Base-by-base conservation (phyloP, 345 rosid genomes). In the Gossypium herbaceum region DNA sequence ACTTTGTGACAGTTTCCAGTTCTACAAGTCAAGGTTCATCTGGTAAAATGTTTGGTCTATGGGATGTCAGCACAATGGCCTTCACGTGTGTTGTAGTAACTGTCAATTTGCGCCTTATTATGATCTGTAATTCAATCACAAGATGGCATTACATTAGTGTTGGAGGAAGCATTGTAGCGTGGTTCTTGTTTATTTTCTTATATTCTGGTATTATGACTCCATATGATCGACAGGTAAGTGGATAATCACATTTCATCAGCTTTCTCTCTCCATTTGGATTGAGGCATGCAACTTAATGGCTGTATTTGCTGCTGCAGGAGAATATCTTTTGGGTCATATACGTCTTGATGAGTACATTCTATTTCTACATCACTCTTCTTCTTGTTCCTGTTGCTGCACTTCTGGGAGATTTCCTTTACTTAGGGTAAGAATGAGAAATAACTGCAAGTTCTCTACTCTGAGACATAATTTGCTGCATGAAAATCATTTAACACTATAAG, bases 1-100 rank as follows among this genome's bases (percentile, higher is more conserved):
- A 84, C 84, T 93, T 91, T 54, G 92, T 86, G 74, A 78, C 89
- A 16, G 16, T 71, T 75, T 89, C 99, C 20, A 84, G 94, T 77
- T 80, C 81, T 27, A 75, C 84, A 47, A 93, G 90, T 75, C 83
- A 82, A 80, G 90, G 88, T 79, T 86, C 92, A 73, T 89, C 94
- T 0, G 98, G 99, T 69, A 89, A 78, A 92, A 80, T 87, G 47
- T 92, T 96, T 76, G 99, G 99, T 71, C 86, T 87, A 9, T 96
- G 99, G 99, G 99, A 96, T 75, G 89, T 96, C 82, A 96, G 99
- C 90, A 96, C 99, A 12, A 79, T 93, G 92, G 97, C 92, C 57
- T 96, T 96, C 87, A 92, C 99, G 24, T 90, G 98, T 82, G 95
- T 92, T 74, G 98, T 96, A 45, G 85, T 96, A 69, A 88, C 98